Conservation (phyloP, 2,329 filamentous ascomycete genomes). For the Geosmithia putterillii region DNA sequence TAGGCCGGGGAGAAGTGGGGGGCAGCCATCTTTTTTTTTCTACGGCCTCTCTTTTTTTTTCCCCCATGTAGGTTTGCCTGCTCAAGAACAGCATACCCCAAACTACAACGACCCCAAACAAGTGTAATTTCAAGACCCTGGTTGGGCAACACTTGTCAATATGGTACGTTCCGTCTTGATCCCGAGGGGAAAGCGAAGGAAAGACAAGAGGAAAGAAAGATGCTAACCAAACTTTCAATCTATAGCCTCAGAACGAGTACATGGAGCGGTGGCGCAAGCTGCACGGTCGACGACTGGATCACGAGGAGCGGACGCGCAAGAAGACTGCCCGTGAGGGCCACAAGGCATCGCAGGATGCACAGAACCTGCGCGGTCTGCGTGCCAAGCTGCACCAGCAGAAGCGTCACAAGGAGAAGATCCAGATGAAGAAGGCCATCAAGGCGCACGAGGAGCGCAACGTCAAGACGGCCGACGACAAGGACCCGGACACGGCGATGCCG, state of each 20-base stretch:
- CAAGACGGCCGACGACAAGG: conserved; percentile 74
- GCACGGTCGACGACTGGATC: conserved; percentile 48
- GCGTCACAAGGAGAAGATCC: conserved; percentile 94
- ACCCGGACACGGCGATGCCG: conserved; percentile 70
- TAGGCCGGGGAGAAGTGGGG: neutral
- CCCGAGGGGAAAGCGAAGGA: too few species aligned
- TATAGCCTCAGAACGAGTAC: conserved; percentile 65
- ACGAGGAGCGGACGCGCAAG: conserved; percentile 86
- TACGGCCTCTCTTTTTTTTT: too few species aligned
- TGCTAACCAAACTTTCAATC: too few species aligned
- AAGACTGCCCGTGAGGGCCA: conserved; percentile 78
- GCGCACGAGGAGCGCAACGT: conserved; percentile 93
- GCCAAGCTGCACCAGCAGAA: conserved; percentile 92
- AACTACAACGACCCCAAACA: neutral
- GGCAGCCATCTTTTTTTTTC: neutral
- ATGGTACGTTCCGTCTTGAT: neutral
- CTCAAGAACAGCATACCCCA: neutral
- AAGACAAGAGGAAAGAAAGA: too few species aligned
- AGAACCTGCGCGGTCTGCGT: conserved; percentile 81
- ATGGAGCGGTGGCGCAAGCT: conserved; percentile 56
- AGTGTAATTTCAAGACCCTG: neutral
- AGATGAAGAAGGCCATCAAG: conserved; percentile 91
- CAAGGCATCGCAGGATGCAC: conserved; percentile 77
- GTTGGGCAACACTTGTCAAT: neutral
- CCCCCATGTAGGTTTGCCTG: too few species aligned